Evolutionary conservation across 306 rosid species (phyloP).

Genomic region (Lathyrus tuberosus): DNA sequence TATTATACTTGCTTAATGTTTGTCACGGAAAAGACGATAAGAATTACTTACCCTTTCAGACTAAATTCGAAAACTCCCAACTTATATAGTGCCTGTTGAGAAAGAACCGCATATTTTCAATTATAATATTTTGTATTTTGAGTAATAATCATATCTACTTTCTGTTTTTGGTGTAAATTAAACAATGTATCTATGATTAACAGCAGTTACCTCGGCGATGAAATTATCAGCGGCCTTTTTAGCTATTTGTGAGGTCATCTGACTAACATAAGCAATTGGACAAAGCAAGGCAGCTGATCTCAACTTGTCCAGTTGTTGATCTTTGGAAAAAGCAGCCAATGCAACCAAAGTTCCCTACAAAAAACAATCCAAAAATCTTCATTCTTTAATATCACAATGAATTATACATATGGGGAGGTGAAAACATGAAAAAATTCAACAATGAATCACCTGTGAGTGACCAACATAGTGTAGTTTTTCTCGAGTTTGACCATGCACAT

Average conservation of each 20-base stretch:
- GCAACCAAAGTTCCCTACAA: constrained; percentile 85
- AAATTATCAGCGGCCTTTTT: constrained; percentile 72
- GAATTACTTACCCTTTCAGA: constrained; percentile 67
- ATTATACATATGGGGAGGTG: background rate
- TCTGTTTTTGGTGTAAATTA: too few species aligned
- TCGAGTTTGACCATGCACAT: constrained; percentile 74
- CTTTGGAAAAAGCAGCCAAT: constrained; percentile 73
- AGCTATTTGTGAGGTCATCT: constrained; percentile 74
- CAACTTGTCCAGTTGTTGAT: constrained; percentile 54
- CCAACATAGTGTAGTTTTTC: constrained; percentile 87
- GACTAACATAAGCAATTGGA: constrained; percentile 82
- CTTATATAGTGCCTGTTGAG: constrained; percentile 62
- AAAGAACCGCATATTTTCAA: constrained; percentile 34
- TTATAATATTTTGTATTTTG: constrained; percentile 18
- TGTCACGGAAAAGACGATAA: constrained; percentile 6
- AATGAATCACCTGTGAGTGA: constrained; percentile 74
- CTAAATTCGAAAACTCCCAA: constrained; percentile 65
- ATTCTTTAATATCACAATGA: constrained; percentile 1
- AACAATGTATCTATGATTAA: too few species aligned
- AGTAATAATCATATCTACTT: background rate
- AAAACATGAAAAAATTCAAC: constrained; percentile 43
- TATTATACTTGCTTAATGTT: constrained; percentile 9
- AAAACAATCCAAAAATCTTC: constrained; percentile 19
- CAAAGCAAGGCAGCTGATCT: constrained; percentile 88
- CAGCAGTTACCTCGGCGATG: constrained; percentile 63